Conservation (phyloP, 2,329 filamentous ascomycete genomes). For the Fusarium succisae region DNA sequence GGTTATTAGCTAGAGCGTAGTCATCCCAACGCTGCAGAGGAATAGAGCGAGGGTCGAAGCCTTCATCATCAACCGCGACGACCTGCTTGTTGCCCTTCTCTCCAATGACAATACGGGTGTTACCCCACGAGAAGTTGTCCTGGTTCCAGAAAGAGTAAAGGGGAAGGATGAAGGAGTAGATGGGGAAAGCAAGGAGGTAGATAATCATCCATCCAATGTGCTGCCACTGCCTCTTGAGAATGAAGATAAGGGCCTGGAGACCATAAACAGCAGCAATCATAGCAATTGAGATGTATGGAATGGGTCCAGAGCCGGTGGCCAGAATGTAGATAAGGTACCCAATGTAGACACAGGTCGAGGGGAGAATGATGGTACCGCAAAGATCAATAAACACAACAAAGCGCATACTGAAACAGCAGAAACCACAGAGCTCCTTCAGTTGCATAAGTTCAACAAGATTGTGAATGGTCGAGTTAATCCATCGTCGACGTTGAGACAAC, state of each 20-base stretch:
- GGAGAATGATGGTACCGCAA: constrained; percentile 89
- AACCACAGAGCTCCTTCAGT: constrained; percentile 94
- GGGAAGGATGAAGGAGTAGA: constrained; percentile 90
- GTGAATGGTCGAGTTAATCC: constrained; percentile 99
- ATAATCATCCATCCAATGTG: constrained; percentile 99
- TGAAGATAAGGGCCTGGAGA: constrained; percentile 95
- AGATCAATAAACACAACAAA: constrained; percentile 97
- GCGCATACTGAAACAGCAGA: constrained; percentile 98
- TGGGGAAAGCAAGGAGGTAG: constrained; percentile 93
- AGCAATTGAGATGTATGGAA: constrained; percentile 86
- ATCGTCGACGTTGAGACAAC: constrained; percentile 96
- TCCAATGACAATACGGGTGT: constrained; percentile 95
- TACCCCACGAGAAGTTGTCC: constrained; percentile 99
- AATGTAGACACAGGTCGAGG: constrained; percentile 87
- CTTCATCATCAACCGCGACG: constrained; percentile 85
- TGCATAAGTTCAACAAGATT: constrained; percentile 92
- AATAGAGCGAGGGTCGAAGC: constrained; percentile 90
- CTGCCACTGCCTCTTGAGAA: constrained; percentile 97
- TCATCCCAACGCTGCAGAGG: constrained; percentile 98
- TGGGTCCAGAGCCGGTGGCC: constrained; percentile 73
- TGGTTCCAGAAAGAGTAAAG: constrained; percentile 99
- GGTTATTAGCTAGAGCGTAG: constrained; percentile 85
- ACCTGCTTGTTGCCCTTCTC: constrained; percentile 92
- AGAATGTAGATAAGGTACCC: constrained; percentile 87
- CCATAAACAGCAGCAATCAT: constrained; percentile 94